Conservation (phyloP, 2,329 filamentous ascomycete species). For the Beauveria caledonica region DNA sequence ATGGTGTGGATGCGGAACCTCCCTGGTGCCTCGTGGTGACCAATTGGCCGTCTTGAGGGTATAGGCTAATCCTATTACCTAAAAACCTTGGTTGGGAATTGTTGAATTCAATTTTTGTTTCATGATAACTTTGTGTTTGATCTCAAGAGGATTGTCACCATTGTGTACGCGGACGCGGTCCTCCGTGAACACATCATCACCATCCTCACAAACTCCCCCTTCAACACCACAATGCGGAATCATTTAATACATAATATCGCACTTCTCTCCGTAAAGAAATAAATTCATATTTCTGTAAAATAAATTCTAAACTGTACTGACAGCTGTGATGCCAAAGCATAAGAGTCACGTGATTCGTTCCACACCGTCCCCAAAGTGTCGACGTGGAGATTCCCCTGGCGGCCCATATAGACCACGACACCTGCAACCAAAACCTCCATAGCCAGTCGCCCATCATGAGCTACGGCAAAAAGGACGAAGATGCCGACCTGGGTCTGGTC, state of each 20-base stretch:
- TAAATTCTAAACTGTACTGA: background rate
- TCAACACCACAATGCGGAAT: too few relatives aligned
- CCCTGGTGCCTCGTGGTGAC: background rate
- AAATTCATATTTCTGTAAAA: background rate
- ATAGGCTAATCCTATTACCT: too few relatives aligned
- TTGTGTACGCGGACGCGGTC: too few relatives aligned
- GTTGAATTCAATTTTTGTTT: too few relatives aligned
- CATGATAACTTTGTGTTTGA: too few relatives aligned
- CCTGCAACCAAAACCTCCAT: constrained; percentile 24
- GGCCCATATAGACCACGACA: constrained; percentile 26
- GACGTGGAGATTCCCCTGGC: constrained; percentile 31
- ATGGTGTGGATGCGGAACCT: background rate
- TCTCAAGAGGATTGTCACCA: too few relatives aligned
- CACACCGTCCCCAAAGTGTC: constrained; percentile 24
- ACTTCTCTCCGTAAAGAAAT: too few relatives aligned
- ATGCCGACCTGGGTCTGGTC: constrained; percentile 86
- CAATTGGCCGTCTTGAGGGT: background rate
- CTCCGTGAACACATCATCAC: too few relatives aligned
- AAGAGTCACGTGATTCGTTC: constrained; percentile 26
- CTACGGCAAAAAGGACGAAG: constrained; percentile 99
- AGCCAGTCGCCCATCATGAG: constrained; percentile 60
- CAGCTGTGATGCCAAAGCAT: background rate
- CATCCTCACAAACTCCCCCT: too few relatives aligned
- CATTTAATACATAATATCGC: too few relatives aligned
- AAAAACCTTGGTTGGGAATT: too few relatives aligned